A percentile compares a stretch with the other conserved stretches of the same genome.
phyloP scores from a whole-genome alignment of 2,329 filamentous ascomycete genomes.

The Thermothelomyces thermophilus region DNA sequence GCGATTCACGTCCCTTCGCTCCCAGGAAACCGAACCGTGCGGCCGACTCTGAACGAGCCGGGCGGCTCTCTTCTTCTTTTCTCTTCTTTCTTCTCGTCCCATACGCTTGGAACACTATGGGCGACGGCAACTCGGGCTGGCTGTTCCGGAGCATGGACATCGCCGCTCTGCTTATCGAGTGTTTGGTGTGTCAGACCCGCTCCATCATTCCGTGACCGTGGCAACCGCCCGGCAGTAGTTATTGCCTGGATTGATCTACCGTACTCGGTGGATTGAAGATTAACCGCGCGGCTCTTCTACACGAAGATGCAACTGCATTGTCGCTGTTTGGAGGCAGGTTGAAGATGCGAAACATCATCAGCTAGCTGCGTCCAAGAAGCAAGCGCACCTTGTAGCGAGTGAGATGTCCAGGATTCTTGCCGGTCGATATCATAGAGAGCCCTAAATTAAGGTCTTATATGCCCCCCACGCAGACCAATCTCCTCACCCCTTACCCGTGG shows the following conservation, averaged over 20 bases:
- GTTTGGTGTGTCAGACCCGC: background rate
- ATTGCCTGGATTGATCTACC: background rate
- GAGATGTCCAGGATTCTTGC: background rate
- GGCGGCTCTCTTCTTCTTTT: too few relatives aligned
- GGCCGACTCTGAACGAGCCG: too few relatives aligned
- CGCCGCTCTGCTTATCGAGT: background rate
- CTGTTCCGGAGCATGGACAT: background rate
- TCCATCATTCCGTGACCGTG: background rate
- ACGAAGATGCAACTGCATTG: background rate
- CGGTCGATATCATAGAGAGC: background rate
- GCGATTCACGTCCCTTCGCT: slow-evolving; percentile 17
- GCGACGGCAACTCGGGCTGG: slow-evolving; percentile 5
- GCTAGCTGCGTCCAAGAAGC: background rate
- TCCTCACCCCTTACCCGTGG: too few relatives aligned
- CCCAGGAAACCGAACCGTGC: background rate
- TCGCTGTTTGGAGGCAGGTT: background rate
- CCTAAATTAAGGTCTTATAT: background rate
- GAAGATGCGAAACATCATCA: background rate
- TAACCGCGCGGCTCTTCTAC: slow-evolving; percentile 1
- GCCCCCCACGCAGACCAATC: background rate
- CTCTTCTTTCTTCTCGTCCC: background rate
- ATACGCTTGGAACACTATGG: too few relatives aligned
- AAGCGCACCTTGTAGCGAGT: background rate
- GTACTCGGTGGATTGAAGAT: too few relatives aligned
- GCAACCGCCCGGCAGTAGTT: slow-evolving; percentile 1